A percentile compares a stretch with the other conserved stretches of the same genome.
phyloP scores from a whole-genome alignment of 2,329 filamentous ascomycete species.

The Paracoccidioides brasiliensis region DNA sequence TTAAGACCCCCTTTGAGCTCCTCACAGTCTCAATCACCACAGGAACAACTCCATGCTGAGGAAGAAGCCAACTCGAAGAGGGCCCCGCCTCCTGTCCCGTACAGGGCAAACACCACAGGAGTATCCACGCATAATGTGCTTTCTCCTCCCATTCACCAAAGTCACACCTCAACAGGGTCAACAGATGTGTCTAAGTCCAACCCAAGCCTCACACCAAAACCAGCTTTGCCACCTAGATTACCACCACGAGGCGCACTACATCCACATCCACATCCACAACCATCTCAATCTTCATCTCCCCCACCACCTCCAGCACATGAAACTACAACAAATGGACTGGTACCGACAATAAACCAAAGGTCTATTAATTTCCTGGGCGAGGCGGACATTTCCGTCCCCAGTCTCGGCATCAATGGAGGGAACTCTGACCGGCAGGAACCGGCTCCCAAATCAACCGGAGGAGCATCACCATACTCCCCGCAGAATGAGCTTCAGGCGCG shows the following conservation, averaged over 20 bases:
- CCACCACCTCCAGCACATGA: constrained; percentile 36
- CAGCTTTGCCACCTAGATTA: constrained; percentile 52
- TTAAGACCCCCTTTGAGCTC: constrained; percentile 32
- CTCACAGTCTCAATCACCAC: constrained; percentile 21
- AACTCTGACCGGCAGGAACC: constrained; percentile 22
- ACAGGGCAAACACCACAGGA: constrained; percentile 56
- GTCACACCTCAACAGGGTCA: constrained; percentile 16
- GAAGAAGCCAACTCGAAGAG: constrained; percentile 26
- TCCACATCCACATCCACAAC: constrained; percentile 29
- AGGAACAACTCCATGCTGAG: constrained; percentile 18
- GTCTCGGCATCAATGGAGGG: constrained; percentile 52
- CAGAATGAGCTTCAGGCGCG: constrained; percentile 56
- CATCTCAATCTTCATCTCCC: constrained; percentile 30
- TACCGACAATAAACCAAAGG: constrained; percentile 38
- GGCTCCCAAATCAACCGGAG: constrained; percentile 11
- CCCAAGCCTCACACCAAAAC: constrained; percentile 31
- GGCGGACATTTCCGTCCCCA: constrained; percentile 66
- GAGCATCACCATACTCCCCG: constrained; percentile 27
- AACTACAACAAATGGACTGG: constrained; percentile 22
- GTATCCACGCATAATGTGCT: constrained; percentile 56
- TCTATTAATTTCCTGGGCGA: constrained; percentile 55
- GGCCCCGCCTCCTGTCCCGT: constrained; percentile 48
- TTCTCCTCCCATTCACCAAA: constrained; percentile 49
- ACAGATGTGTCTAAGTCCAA: constrained; percentile 16
- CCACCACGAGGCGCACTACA: constrained; percentile 54